Conservation (phyloP, 2,329 filamentous ascomycete genomes). For the Fusarium nematophilum region DNA sequence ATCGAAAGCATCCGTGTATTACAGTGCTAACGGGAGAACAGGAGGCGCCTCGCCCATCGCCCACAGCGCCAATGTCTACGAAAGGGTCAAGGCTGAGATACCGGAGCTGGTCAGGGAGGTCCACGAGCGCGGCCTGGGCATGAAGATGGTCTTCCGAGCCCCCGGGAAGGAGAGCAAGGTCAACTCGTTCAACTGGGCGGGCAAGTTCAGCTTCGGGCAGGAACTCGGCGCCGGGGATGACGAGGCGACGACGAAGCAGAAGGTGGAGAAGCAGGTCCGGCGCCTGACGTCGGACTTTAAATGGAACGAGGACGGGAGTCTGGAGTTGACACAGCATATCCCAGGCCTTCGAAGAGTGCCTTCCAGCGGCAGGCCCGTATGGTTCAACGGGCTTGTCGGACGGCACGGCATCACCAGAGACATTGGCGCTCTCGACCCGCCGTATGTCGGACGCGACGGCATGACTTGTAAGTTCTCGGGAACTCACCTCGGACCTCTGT, state of each 20-base stretch:
- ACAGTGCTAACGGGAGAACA: background rate
- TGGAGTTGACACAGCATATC: constrained; percentile 30
- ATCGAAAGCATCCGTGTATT: background rate
- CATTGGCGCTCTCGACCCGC: constrained; percentile 10
- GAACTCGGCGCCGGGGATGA: constrained; percentile 7
- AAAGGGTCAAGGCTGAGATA: constrained; percentile 14
- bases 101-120: constrained; percentile 17
- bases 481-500: background rate
- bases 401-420: constrained; percentile 16
- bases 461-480: constrained; percentile 10
- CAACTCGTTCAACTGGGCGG: constrained; percentile 27
- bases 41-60: constrained; percentile 21
- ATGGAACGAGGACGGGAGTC: constrained; percentile 22
- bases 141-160: constrained; percentile 26
- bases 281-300: constrained; percentile 21
- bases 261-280: constrained; percentile 24
- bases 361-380: constrained; percentile 12
- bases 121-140: constrained; percentile 9
- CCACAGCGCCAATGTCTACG: constrained; percentile 21
- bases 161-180: constrained; percentile 21
- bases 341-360: constrained; percentile 9
- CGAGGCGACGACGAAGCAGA: constrained; percentile 8
- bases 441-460: constrained; percentile 2
- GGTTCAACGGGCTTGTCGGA: constrained; percentile 19
- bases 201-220: constrained; percentile 26